Base-by-base conservation (phyloP, 1,284 basidiomycete genomes). In the Wolfiporia cocos region DNA sequence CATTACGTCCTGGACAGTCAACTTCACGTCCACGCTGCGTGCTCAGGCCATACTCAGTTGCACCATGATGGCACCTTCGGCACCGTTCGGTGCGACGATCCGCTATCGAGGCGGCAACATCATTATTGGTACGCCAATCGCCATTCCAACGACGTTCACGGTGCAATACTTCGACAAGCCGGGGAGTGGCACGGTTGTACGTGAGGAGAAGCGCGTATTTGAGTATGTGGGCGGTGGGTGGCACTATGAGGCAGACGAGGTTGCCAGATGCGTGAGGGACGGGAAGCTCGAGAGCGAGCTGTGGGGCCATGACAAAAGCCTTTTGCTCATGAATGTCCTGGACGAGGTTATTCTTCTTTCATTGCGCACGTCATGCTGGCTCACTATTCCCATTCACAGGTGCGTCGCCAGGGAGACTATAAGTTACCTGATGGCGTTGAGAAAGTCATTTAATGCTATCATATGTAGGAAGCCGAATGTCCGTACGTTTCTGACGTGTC, bases 211-310 rank as follows among this genome's bases (percentile, higher is more conserved):
- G 30, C 68, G 60, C 44, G 56, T 53, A 26, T 75, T 81, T 50
- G 66, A 75, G 21, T 77, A 80, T 53, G 64, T 70, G 2, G 86
- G 85, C 6, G 56, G 62, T 24, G 85, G 85, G 9, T 83, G 73
- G 79, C 74, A 86, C 61, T 89, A 77, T 58, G 73, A 88, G 60
- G 86, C 87, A 7, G 87, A 91, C 51, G 91, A 92, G 49, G 89
- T 91, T 12, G 91, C 88, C 14, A 64, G 88, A 37, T 88, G 85
- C 54, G 67, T 93, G 15, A 65, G 80, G 37, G 84, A 84, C 43
- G 86, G 85, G 5, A 86, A 84, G 65, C 64, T 67, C 12, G 78
- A 92, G 64, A 88, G 86, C 52, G 69, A 70, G 4, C 54, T 76
- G 21, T 91, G 89, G 85, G 73, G 77, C 1, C 81, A 83, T 49